Evolutionary conservation across 495 filamentous ascomycete species (phyloP).

Genomic region (Astrothelium macrocarpum): DNA sequence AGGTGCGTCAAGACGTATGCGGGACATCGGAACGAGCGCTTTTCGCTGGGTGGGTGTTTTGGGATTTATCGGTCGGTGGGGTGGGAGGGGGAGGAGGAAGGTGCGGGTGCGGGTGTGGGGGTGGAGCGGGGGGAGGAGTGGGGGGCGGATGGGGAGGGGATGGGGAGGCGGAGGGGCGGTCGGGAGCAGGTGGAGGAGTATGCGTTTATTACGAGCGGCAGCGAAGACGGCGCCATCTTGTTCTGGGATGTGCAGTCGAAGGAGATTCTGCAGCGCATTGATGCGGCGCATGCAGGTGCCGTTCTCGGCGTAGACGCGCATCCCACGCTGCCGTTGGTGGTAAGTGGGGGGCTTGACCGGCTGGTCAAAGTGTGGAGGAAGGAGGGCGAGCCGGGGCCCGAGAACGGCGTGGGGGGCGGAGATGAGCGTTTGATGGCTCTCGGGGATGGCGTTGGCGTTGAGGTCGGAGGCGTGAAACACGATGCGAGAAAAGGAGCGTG

Average conservation of each 20-base stretch:
- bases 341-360: slow-evolving; percentile 27
- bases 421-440: not conserved
- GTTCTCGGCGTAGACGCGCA: slow-evolving; percentile 75
- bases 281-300: slow-evolving; percentile 59
- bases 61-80: slow-evolving; percentile 49
- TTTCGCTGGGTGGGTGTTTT: slow-evolving; percentile 73
- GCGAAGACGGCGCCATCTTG: slow-evolving; percentile 75
- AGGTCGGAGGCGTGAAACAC: no score
- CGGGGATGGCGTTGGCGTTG: not conserved
- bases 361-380: slow-evolving; percentile 21
- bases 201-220: slow-evolving; percentile 68
- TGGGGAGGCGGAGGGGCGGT: slow-evolving; percentile 6
- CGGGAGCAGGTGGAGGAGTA: slow-evolving; percentile 15
- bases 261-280: slow-evolving; percentile 61
- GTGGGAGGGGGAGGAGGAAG: slow-evolving; percentile 12
- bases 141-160: slow-evolving; percentile 20
- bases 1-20: slow-evolving; percentile 93
- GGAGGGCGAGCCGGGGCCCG: not conserved
- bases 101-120: slow-evolving; percentile 9
- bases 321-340: slow-evolving; percentile 38
- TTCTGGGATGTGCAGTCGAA: slow-evolving; percentile 88
- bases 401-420: not conserved
- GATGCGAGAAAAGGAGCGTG: not conserved
- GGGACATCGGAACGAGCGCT: slow-evolving; percentile 78
- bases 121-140: not conserved